Evolutionary conservation across 495 filamentous ascomycete species (phyloP).

Genomic region (Chaetomium cochliodes): DNA sequence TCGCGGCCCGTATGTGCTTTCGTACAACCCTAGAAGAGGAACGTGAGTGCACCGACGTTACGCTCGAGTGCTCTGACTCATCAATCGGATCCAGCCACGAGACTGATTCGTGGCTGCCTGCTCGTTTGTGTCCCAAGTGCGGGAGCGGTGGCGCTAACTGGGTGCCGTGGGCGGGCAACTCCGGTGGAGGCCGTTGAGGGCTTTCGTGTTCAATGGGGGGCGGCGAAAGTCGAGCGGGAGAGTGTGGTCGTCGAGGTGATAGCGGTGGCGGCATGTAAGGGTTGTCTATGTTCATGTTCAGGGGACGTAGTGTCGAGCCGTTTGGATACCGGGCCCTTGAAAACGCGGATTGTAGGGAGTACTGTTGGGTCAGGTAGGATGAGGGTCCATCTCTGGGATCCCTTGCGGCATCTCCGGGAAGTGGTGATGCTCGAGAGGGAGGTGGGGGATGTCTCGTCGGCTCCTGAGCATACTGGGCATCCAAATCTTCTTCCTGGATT

Average conservation of each 20-base stretch:
- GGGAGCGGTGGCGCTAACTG: conserved; percentile 28
- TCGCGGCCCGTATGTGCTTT: conserved; percentile 63
- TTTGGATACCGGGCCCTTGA: conserved; percentile 47
- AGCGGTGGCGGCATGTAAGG: conserved; percentile 65
- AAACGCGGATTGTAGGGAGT: conserved; percentile 48
- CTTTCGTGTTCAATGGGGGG: conserved; percentile 37
- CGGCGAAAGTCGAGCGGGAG: conserved; percentile 27
- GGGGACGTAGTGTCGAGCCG: conserved; percentile 40
- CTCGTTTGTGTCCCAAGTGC: conserved; percentile 49
- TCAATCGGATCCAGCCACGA: conserved; percentile 98
- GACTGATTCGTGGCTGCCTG: conserved; percentile 69
- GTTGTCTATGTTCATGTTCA: conserved; percentile 42
- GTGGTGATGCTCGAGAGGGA: conserved; percentile 16
- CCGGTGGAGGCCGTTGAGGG: conserved; percentile 42
- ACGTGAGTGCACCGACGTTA: conserved; percentile 78
- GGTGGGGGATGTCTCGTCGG: conserved; percentile 21
- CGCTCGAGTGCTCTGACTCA: conserved; percentile 80
- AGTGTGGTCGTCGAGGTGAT: conserved; percentile 56
- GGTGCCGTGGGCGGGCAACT: conserved; percentile 43
- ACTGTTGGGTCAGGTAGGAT: conserved; percentile 31
- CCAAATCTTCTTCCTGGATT: conserved; percentile 17
- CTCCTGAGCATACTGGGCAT: conserved; percentile 35
- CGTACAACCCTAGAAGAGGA: conserved; percentile 68
- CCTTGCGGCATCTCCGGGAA: conserved; percentile 25
- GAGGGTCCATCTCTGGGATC: conserved; percentile 26